Evolutionary conservation across 139 green algal genomes (phyloP), one percentile per base, ranked within the genome.

Genomic region (Ettlia oleoabundans): DNA sequence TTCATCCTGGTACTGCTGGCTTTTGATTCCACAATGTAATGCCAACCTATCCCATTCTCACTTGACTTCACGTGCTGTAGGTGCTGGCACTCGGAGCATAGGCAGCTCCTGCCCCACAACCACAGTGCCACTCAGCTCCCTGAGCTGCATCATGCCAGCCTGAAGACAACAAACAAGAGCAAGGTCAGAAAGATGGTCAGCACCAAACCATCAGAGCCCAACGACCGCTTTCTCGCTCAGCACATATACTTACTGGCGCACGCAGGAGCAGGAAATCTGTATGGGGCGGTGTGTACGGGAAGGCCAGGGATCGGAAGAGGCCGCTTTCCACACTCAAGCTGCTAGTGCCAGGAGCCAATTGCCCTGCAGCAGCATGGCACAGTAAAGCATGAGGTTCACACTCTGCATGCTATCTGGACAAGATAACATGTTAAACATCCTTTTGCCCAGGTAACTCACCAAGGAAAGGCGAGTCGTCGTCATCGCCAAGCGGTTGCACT

Each of bases 181-280:
- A n/a, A n/a, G n/a, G n/a, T n/a, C n/a, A n/a, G n/a, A n/a, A n/a
- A n/a, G n/a, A n/a, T n/a, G n/a, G n/a, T n/a, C n/a, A n/a, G n/a
- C n/a, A n/a, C n/a, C n/a, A n/a, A n/a, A n/a, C n/a, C n/a, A n/a
- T n/a, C n/a, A n/a, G n/a, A n/a, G n/a, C n/a, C n/a, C n/a, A n/a
- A n/a, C n/a, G n/a, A n/a, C n/a, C n/a, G n/a, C n/a, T n/a, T 58
- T 10, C 47, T 15, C 47, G 15, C 47, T 24, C 18, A n/a, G 37
- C 19, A 5, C 37, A 52, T 9, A 41, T 3, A 13, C 78, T 41
- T 33, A 83, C 79, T 37, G 83, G 64, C 10, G 62, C 58, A 24
- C 93, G 87, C n/a, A 96, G 64, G 10, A 98, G 85, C 82, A 97
- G 72, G 78, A 97, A 97, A 87, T 97, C 94, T n/a, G 89, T 86